Evolutionary conservation across 2,329 filamentous ascomycete species (phyloP), one percentile per base, ranked within the genome.

Genomic region (Penicillium corylophilum): DNA sequence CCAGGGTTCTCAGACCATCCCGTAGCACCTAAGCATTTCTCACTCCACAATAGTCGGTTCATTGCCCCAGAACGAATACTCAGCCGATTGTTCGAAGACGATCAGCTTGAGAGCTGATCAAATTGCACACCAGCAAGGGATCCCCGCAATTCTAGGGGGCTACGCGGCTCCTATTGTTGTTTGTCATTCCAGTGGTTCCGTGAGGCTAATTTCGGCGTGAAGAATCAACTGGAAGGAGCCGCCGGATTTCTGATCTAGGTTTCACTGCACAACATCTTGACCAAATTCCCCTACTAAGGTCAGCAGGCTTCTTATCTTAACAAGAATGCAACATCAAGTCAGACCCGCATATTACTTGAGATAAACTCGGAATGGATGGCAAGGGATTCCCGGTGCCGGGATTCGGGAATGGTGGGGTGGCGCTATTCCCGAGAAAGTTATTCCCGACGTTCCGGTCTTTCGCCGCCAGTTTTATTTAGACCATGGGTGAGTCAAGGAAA

Each of bases 401-500:
- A 36, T 57, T 62, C 61, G 61, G 61, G 59, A 63, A 63, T 63
- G 55, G 53, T 26, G 5, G 31, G 28, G 20, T 38, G n/a, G 33
- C 36, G 23, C 33, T 42, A 61, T 62, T 62, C 54, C 60, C 60
- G 54, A 57, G 44, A 44, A 49, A 39, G 31, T 51, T 53, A 61
- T 63, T 62, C 55, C 59, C 59, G 59, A 31, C 43, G 15, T 38
- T 40, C 51, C 20, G 39, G 49, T 49, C 55, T 50, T 62, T 57
- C 58, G 51, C 57, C 55, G 50, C 51, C 49, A 15, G 13, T 42
- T 52, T 50, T 50, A 55, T 59, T 60, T 59, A 55, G 57, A 41
- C 53, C 49, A 24, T 22, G n/a, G 33, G 43, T 58, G 50, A 57
- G 51, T 56, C 55, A 50, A 56, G 54, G 54, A 55, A 28, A 44